Evolutionary conservation across 192 early-diverging fungal species (phyloP).

Genomic region (Backusella tarrabulga): DNA sequence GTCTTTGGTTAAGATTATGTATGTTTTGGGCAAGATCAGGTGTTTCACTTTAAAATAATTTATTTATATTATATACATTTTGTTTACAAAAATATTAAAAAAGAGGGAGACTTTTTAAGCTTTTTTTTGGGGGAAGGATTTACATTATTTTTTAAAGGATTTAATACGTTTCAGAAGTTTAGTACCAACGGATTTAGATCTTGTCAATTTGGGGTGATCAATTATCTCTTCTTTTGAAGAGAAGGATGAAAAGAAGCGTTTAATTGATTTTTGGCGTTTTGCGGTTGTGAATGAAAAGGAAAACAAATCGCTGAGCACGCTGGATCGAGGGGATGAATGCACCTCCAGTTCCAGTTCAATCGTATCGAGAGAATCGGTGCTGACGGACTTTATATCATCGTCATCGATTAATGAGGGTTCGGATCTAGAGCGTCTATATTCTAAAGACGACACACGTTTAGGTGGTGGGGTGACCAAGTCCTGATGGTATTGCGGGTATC

Average conservation of each 20-base stretch:
- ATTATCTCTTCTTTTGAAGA: neutral
- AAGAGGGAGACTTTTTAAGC: neutral
- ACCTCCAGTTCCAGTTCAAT: neutral
- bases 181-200: neutral
- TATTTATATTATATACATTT: neutral
- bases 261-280: neutral
- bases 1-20: constrained; percentile 71
- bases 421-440: neutral
- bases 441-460: neutral
- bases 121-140: neutral
- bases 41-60: constrained; percentile 3
- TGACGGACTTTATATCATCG: neutral
- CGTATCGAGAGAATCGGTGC: neutral
- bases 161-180: neutral
- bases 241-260: neutral
- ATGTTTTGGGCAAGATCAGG: constrained; percentile 72
- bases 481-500: neutral
- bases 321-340: neutral
- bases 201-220: neutral
- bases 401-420: neutral
- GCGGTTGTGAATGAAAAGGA: neutral
- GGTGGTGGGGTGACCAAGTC: neutral
- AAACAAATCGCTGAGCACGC: neutral
- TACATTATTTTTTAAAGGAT: neutral
- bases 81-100: neutral